phyloP scores from a whole-genome alignment of 2,329 filamentous ascomycete genomes.

The Atkinsonella texensis region DNA sequence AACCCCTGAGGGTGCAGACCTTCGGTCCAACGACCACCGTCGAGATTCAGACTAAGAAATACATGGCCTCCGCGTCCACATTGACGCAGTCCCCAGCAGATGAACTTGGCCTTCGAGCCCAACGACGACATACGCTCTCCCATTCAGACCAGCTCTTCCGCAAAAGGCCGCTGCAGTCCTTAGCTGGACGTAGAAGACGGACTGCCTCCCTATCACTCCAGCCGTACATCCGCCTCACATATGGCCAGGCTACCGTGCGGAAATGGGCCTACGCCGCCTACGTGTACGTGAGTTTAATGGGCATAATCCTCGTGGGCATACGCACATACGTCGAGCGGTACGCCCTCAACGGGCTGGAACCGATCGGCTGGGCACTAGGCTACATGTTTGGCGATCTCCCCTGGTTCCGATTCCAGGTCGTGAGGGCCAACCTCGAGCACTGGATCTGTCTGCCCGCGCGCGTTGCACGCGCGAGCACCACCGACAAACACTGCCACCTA shows the following conservation, averaged over 20 bases:
- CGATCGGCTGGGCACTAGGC: slow-evolving; percentile 82
- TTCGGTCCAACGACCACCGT: slow-evolving; percentile 12
- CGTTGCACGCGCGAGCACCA: slow-evolving; percentile 11
- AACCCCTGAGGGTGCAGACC: slow-evolving; percentile 18
- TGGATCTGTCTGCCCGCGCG: slow-evolving; percentile 64
- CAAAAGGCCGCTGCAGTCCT: slow-evolving; percentile 39
- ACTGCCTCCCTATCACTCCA: slow-evolving; percentile 52
- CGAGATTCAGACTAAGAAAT: not conserved
- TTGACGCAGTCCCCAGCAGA: not conserved
- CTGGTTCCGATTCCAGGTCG: slow-evolving; percentile 58
- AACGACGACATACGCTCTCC: slow-evolving; percentile 43
- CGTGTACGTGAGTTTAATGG: slow-evolving; percentile 56
- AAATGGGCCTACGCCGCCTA: slow-evolving; percentile 79
- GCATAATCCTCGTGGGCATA: slow-evolving; percentile 58
- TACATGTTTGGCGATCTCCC: slow-evolving; percentile 76
- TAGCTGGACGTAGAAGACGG: slow-evolving; percentile 54
- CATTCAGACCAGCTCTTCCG: slow-evolving; percentile 21
- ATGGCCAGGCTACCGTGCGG: slow-evolving; percentile 59
- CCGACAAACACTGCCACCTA: slow-evolving; percentile 29
- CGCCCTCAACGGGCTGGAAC: slow-evolving; percentile 63
- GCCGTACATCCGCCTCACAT: slow-evolving; percentile 70
- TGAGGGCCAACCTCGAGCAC: slow-evolving; percentile 52
- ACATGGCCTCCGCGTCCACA: not conserved
- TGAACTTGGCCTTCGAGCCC: slow-evolving; percentile 9
- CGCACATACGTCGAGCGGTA: slow-evolving; percentile 54